These are phyloP conservation scores for Nicotiana tabacum DNA, from an alignment of 257 asterid genomes.

Conservation along the genomic window DNA sequence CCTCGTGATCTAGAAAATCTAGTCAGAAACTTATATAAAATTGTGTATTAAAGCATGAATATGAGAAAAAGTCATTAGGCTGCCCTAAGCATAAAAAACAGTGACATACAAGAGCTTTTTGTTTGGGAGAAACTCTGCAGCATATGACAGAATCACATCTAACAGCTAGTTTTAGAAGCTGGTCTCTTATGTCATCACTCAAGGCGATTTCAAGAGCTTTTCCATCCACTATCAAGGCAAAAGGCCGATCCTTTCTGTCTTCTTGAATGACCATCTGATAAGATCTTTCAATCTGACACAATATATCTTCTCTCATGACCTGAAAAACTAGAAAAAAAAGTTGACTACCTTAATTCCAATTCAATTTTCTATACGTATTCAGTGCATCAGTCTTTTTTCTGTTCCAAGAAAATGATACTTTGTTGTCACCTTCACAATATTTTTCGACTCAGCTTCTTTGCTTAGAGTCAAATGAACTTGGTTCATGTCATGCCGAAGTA, in stretches of 20 bases:
- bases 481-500: constrained; percentile 98
- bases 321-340: constrained; percentile 27
- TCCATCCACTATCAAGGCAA: constrained; percentile 92
- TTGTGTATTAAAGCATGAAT: not conserved
- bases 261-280: constrained; percentile 70
- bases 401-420: not conserved
- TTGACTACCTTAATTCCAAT: not conserved
- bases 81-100: not conserved
- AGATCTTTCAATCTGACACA: constrained; percentile 69
- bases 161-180: constrained; percentile 74
- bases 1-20: constrained; percentile 63
- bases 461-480: constrained; percentile 66
- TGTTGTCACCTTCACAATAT: constrained; percentile 2
- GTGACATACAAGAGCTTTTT: constrained; percentile 77
- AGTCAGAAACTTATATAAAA: not conserved
- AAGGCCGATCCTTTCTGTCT: constrained; percentile 61
- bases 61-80: not conserved
- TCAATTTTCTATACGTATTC: not conserved
- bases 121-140: constrained; percentile 98
- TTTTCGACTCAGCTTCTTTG: constrained; percentile 24
- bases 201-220: constrained; percentile 72
- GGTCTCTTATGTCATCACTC: constrained; percentile 70
- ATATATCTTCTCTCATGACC: constrained; percentile 64
- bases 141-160: constrained; percentile 95
- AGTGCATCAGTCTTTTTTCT: not conserved